Evolutionary conservation across 2,329 filamentous ascomycete genomes (phyloP), one percentile per base, ranked within the genome.

Genomic region (Chaetoscypha palmicola): DNA sequence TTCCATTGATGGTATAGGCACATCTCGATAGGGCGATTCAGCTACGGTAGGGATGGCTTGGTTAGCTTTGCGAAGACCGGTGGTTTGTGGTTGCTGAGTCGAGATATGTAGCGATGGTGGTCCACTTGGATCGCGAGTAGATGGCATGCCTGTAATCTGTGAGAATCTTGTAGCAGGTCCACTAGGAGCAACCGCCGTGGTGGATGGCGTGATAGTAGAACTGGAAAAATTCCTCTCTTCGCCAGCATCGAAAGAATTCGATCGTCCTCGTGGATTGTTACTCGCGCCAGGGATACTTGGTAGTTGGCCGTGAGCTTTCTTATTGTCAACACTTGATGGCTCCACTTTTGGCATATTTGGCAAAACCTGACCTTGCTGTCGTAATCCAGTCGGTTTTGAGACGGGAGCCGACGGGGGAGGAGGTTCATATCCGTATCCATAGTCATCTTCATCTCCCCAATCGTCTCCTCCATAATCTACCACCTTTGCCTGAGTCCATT

Each of bases 391-490:
- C 9, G 65, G 63, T 44, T 62, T 63, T n/a, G 30, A 34, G n/a
- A 63, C 56, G 32, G 60, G 43, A 16, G 66, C 56, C 10, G 69
- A 66, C 38, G 68, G 64, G 20, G 66, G 64, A 26, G 67, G 63
- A 38, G 17, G 10, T 9, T 19, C 17, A 23, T 66, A 62, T 24
- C 67, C 63, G 32, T 70, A 66, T 42, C 79, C 67, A 23, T 81
- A 76, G n/a, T 79, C 75, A 46, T 78, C 75, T 7, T 81, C 77
- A 26, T 83, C 79, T 26, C 88, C 91, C 90, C 91, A 96, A 60
- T 95, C 91, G 58, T 94, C 89, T 51, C 90, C 91, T 58, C 91
- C 90, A 60, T 97, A 97, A 60, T 79, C 86, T 56, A 85, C 81
- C 46, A 79, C 74, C 64, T 90, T 91, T 26, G 91, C 91, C 58